Evolutionary conservation across 192 early-diverging fungal genomes (phyloP).

Genomic region (Dispira simplex): DNA sequence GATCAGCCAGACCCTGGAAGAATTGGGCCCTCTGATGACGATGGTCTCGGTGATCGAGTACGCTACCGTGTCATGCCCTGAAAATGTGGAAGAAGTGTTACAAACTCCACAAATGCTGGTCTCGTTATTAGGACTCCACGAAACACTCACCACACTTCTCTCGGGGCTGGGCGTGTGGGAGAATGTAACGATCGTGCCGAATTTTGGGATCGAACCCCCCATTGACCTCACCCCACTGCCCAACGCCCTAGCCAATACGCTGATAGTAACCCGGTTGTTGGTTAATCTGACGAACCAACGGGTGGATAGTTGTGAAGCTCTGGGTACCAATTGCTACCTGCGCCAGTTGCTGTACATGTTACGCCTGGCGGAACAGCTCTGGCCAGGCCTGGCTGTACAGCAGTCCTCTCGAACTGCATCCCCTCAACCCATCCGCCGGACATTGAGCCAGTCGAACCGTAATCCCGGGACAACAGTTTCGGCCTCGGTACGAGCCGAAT

Average conservation of each 20-base stretch:
- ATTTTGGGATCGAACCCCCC: no score
- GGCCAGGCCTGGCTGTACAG: conserved; percentile 1
- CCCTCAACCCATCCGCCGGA: background rate
- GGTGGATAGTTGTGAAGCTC: background rate
- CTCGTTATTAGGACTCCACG: background rate
- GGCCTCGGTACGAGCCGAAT: background rate
- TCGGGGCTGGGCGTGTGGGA: background rate
- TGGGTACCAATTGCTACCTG: background rate
- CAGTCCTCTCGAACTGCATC: background rate
- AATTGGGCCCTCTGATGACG: background rate
- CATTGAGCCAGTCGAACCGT: background rate
- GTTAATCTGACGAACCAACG: conserved; percentile 11
- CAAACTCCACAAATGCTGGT: background rate
- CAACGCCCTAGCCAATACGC: background rate
- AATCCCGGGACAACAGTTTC: no score
- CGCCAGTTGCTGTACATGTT: background rate
- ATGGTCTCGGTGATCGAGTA: background rate
- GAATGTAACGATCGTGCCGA: background rate
- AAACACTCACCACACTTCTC: background rate
- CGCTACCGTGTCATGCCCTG: background rate
- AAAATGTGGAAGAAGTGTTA: conserved; percentile 1
- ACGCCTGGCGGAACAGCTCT: background rate
- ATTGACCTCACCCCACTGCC: background rate
- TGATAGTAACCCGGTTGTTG: conserved; percentile 2
- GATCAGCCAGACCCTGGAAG: background rate